Conservation (phyloP, 208 protist species). For the Tritrichomonas foetus region DNA sequence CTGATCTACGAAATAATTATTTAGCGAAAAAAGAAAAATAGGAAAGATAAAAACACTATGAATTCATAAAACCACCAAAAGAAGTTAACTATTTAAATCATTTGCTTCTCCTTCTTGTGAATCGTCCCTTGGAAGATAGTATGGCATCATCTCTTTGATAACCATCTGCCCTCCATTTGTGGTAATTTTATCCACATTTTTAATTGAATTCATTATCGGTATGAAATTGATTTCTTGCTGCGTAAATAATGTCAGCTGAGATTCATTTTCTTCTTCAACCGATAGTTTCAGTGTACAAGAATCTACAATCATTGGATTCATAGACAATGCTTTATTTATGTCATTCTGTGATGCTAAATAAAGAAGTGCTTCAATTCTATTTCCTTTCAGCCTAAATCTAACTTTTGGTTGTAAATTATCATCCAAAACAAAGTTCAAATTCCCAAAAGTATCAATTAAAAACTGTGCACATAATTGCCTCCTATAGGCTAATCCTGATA, state of each 20-base stretch:
- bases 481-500: background rate
- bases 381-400: background rate
- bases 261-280: background rate
- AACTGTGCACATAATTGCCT: background rate
- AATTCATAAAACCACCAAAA: too few species aligned
- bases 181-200: too few species aligned
- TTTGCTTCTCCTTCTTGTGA: too few species aligned
- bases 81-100: too few species aligned
- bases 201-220: background rate
- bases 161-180: too few species aligned
- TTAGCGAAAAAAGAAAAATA: too few species aligned
- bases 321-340: background rate
- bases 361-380: background rate
- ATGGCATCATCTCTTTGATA: too few species aligned
- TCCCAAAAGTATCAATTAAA: background rate
- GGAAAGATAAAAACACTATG: too few species aligned
- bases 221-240: background rate
- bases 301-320: background rate
- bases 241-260: background rate
- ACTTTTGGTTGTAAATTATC: background rate
- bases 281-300: background rate
- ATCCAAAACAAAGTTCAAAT: background rate
- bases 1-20: too few species aligned
- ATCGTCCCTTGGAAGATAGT: too few species aligned
- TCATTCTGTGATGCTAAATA: background rate